Conservation (phyloP, 1,139 yeast species). For the Chernovozyma sophiae-reginae region DNA sequence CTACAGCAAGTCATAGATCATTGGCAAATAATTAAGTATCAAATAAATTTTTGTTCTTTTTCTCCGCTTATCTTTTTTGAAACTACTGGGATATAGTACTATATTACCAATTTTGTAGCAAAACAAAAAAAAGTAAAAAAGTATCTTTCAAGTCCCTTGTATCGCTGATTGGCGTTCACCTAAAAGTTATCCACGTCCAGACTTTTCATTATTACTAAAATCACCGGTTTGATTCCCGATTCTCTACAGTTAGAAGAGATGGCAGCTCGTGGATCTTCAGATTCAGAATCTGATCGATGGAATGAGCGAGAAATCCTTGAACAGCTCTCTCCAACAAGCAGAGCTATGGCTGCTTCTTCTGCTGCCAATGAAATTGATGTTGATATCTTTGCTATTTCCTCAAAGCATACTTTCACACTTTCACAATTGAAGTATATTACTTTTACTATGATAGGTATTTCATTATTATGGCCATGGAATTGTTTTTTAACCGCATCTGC, state of each 20-base stretch:
- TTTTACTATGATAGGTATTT: conserved; percentile 67
- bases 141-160: too few species aligned
- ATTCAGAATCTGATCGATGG: conserved; percentile 7
- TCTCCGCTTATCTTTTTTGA: too few species aligned
- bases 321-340: background rate
- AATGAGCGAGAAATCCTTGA: background rate
- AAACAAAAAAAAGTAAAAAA: too few species aligned
- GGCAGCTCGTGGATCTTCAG: conserved; percentile 15
- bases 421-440: conserved; percentile 54
- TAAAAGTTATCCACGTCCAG: too few species aligned
- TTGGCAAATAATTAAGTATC: too few species aligned
- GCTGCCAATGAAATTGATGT: background rate
- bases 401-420: conserved; percentile 18
- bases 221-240: background rate
- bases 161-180: too few species aligned
- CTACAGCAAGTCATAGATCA: too few species aligned
- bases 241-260: conserved; percentile 14
- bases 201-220: too few species aligned
- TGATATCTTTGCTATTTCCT: conserved; percentile 10
- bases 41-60: too few species aligned
- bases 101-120: too few species aligned
- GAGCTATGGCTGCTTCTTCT: background rate
- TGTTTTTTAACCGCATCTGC: conserved; percentile 83
- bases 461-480: conserved; percentile 96
- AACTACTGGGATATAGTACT: too few species aligned